Conservation (phyloP, 345 rosid species). For the Citrus inodora region DNA sequence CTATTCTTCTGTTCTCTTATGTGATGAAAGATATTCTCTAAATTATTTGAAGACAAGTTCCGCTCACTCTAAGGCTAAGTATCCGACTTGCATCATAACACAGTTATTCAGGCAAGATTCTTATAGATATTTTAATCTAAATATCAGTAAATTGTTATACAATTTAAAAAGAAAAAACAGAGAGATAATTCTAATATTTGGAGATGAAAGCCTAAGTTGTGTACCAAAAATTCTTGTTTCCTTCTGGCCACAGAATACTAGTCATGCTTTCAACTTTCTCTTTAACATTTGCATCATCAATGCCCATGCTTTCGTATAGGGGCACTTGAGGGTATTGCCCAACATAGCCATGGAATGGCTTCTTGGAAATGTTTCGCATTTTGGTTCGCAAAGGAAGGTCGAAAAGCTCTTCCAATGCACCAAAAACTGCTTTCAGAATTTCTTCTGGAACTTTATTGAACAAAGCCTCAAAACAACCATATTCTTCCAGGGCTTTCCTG, state of each 20-base stretch:
- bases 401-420: constrained; percentile 46
- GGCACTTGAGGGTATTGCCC: constrained; percentile 57
- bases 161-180: background rate
- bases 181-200: no score
- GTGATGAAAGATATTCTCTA: background rate
- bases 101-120: no score
- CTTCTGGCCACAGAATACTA: constrained; percentile 45
- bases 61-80: no score
- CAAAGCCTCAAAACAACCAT: constrained; percentile 65
- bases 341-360: constrained; percentile 55
- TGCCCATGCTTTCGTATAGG: constrained; percentile 61
- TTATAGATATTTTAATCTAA: no score
- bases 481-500: constrained; percentile 45
- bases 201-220: no score
- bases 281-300: constrained; percentile 37
- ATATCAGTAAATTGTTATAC: no score
- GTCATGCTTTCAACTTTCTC: constrained; percentile 36
- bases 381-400: constrained; percentile 51
- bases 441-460: constrained; percentile 37
- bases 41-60: background rate
- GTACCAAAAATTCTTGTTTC: constrained; percentile 53
- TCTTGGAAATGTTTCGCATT: constrained; percentile 37
- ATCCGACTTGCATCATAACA: no score
- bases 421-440: constrained; percentile 28
- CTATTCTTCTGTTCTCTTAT: no score